Evolutionary conservation across 2,329 filamentous ascomycete genomes (phyloP).

Genomic region (Tolypocladium guangdongense): DNA sequence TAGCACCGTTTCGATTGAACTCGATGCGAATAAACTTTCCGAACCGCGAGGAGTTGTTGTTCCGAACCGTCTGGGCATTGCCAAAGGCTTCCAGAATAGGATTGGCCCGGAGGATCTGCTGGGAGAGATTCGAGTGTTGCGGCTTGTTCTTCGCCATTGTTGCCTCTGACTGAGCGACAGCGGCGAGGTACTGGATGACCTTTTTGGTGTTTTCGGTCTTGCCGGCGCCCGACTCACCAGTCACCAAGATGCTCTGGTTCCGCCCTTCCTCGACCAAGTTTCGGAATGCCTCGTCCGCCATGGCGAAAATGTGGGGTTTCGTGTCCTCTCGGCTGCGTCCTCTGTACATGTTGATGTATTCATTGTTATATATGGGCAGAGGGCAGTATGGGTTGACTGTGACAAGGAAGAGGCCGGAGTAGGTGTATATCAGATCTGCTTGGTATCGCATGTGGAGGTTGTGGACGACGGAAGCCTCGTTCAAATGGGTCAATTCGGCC

Average conservation of each 20-base stretch:
- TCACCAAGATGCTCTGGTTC: constrained; percentile 96
- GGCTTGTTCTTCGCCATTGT: constrained; percentile 45
- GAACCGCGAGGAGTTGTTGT: constrained; percentile 97
- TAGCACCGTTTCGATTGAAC: constrained; percentile 78
- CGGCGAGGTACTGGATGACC: constrained; percentile 95
- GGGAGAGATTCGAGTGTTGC: constrained; percentile 74
- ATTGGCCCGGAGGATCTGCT: constrained; percentile 92
- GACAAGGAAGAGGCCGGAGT: constrained; percentile 92
- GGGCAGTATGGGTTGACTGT: constrained; percentile 96
- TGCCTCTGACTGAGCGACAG: constrained; percentile 78
- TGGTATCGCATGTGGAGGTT: constrained; percentile 94
- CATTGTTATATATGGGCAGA: constrained; percentile 87
- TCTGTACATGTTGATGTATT: constrained; percentile 98
- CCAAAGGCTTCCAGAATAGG: constrained; percentile 97
- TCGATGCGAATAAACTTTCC: constrained; percentile 98
- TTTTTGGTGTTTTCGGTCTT: constrained; percentile 99
- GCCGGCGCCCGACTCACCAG: constrained; percentile 92
- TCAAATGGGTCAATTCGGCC: constrained; percentile 95
- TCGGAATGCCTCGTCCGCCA: constrained; percentile 92
- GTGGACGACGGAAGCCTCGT: constrained; percentile 95
- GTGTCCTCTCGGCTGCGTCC: constrained; percentile 86
- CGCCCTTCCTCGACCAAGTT: constrained; percentile 90
- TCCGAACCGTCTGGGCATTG: constrained; percentile 93
- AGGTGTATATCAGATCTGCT: constrained; percentile 93
- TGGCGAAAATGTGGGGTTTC: constrained; percentile 93